Base-by-base conservation (phyloP, 2,329 filamentous ascomycete species). In the Penicillium expansum region DNA sequence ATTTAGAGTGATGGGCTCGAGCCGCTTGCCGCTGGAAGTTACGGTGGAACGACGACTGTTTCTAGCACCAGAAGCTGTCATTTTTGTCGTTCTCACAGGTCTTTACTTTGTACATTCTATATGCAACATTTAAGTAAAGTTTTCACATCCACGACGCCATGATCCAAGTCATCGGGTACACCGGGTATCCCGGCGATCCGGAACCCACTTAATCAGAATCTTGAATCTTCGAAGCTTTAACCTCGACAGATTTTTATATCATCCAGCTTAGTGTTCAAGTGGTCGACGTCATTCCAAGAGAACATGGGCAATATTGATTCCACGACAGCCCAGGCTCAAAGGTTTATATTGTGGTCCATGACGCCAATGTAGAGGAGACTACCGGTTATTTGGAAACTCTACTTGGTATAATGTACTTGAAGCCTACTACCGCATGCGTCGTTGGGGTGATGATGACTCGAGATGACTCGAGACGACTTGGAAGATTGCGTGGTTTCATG, bases 111-210 rank as follows among this genome's bases (percentile, higher is more conserved):
- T 24, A 24, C 3, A 24, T n/a, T n/a, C n/a, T 24, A 24, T 22
- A 37, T 51, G 38, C 38, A 55, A 55, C 52, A 2, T 29, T 42
- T 18, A 33, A 24, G 14, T 24, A 33, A 24, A 33, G 4, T 43
- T 42, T 43, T 50, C 42, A 22, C 4, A 43, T 56, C 41, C 18
- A 45, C 33, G 54, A 52, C 54, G 53, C 39, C 27, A 52, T 38
- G 24, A 52, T 41, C 16, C 20, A 16, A 14, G 20, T 32, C 11
- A 20, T 30, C 22, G 50, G 22, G 24, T 11, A 13, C 4, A 8
- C 18, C 37, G 38, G 20, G 14, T 9, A 6, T 38, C 33, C 43
- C 43, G 47, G 24, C 16, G 13, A 20, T 22, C 18, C 30, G 39
- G 38, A 51, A 45, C 53, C 35, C n/a, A 30, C 35, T n/a, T 13